Percentiles rank a stretch among this genome's conserved stretches.
Conservation (phyloP, 176 grass and related monocot genomes). For the Alloteropsis semialata region DNA sequence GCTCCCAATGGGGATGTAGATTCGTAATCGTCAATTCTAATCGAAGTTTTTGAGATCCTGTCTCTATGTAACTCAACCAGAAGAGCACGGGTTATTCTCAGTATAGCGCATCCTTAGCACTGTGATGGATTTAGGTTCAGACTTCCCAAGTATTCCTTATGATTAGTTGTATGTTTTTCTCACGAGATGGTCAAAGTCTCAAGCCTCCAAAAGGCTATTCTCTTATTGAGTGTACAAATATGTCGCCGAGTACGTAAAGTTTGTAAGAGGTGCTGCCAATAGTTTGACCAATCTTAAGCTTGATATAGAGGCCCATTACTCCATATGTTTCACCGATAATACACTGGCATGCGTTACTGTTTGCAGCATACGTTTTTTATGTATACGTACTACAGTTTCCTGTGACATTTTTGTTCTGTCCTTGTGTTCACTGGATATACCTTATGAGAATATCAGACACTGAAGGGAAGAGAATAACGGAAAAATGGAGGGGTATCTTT, state of each 20-base stretch:
- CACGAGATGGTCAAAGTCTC: not conserved
- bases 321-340: not conserved
- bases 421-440: not conserved
- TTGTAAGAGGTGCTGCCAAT: not conserved
- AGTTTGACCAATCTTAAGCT: not conserved
- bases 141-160: not conserved
- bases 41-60: not conserved
- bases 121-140: not conserved
- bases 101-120: not conserved
- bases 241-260: not conserved
- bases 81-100: not conserved
- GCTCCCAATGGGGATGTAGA: slow-evolving; percentile 7
- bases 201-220: not conserved
- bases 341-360: not conserved
- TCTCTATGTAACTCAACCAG: not conserved
- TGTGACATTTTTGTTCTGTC: not conserved
- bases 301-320: not conserved
- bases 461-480: not conserved
- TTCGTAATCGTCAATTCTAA: not conserved
- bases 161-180: not conserved
- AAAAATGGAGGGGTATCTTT: not conserved
- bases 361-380: not conserved
- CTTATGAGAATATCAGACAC: not conserved
- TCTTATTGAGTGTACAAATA: not conserved
- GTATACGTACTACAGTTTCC: not conserved